phyloP scores from a whole-genome alignment of 2,329 filamentous ascomycete species.

The Grosmannia serpens region DNA sequence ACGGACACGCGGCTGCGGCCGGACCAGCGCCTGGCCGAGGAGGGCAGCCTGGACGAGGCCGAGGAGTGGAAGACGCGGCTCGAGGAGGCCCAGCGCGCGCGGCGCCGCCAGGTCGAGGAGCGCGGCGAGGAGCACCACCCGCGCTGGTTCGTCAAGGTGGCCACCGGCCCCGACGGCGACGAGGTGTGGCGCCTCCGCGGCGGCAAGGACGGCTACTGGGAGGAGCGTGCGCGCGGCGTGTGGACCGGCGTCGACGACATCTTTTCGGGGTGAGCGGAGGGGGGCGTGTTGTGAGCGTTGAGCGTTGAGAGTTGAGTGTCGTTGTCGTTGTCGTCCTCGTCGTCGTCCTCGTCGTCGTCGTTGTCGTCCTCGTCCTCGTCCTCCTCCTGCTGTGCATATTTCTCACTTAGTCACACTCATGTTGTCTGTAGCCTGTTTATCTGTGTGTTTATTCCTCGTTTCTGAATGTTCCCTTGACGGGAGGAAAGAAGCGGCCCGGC shows the following conservation, averaged over 20 bases:
- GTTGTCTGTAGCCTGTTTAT: background rate
- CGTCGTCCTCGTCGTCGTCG: too few species aligned
- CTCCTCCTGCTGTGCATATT: background rate
- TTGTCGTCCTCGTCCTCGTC: background rate
- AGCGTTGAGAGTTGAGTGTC: background rate
- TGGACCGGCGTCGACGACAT: constrained; percentile 51
- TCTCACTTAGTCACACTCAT: background rate
- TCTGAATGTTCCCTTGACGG: too few species aligned
- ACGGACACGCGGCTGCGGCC: constrained; percentile 79
- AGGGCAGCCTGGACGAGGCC: constrained; percentile 69
- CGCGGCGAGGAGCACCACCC: constrained; percentile 61
- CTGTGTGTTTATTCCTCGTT: too few species aligned
- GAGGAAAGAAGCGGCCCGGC: too few species aligned
- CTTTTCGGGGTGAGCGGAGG: constrained; percentile 21
- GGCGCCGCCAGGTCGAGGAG: constrained; percentile 66
- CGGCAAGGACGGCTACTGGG: constrained; percentile 90
- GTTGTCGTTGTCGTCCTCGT: background rate
- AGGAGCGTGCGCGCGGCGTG: constrained; percentile 57
- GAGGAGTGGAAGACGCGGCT: constrained; percentile 73
- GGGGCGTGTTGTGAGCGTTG: background rate
- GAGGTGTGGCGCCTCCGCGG: constrained; percentile 65
- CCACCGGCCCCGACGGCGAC: constrained; percentile 46
- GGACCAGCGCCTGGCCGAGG: constrained; percentile 77
- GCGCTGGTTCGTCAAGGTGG: constrained; percentile 71
- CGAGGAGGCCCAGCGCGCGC: constrained; percentile 72